Conservation (phyloP, 2,329 filamentous ascomycete genomes). For the Sporothrix inflata region DNA sequence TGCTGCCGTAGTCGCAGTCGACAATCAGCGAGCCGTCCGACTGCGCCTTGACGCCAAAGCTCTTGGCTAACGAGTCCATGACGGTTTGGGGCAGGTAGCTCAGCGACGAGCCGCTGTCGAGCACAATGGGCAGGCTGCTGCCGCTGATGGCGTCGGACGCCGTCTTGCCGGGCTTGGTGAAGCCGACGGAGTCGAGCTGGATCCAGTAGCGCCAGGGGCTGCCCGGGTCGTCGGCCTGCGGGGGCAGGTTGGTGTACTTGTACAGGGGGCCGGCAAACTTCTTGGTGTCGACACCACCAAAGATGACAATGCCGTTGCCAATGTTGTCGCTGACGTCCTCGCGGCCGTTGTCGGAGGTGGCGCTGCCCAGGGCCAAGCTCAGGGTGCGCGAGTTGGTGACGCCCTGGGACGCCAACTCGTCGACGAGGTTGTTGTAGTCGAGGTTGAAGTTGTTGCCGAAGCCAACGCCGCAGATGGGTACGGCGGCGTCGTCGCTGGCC, state of each 20-base stretch:
- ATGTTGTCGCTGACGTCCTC: conserved; percentile 30
- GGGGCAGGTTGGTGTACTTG: conserved; percentile 38
- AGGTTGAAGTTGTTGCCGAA: conserved; percentile 52
- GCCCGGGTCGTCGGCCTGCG: conserved; percentile 36
- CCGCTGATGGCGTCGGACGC: conserved; percentile 32
- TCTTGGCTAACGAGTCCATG: conserved; percentile 49
- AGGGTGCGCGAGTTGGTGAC: conserved; percentile 48
- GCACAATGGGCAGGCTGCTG: conserved; percentile 52
- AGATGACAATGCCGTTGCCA: conserved; percentile 42
- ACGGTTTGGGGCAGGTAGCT: conserved; percentile 66
- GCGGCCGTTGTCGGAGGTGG: conserved; percentile 29
- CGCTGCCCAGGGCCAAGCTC: conserved; percentile 42
- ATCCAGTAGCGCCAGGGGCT: conserved; percentile 46
- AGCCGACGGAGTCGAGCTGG: conserved; percentile 44
- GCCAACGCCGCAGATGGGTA: conserved; percentile 71
- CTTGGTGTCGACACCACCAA: conserved; percentile 52
- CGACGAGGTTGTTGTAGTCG: conserved; percentile 51
- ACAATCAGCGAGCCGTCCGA: conserved; percentile 35
- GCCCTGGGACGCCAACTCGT: conserved; percentile 50
- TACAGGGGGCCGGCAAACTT: conserved; percentile 48
- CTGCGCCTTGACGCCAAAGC: conserved; percentile 47
- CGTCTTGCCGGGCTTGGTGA: conserved; percentile 41
- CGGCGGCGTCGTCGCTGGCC: conserved; percentile 47
- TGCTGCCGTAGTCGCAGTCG: conserved; percentile 40
- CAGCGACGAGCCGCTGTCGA: conserved; percentile 70